Conservation (phyloP, 2,329 filamentous ascomycete species). For the Colletotrichum spinosum region DNA sequence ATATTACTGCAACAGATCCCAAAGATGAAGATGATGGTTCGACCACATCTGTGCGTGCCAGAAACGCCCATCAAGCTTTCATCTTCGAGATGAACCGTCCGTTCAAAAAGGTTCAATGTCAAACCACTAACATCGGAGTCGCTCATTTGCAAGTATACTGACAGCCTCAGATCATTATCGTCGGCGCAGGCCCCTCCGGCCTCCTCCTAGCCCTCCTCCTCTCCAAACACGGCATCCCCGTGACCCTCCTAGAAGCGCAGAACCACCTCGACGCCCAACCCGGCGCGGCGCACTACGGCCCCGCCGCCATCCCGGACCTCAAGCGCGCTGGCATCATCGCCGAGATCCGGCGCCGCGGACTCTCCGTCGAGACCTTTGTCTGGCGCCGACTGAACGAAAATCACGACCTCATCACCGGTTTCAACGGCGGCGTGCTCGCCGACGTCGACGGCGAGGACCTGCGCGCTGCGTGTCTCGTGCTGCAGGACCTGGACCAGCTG, state of each 20-base stretch:
- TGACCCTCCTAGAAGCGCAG: constrained; percentile 67
- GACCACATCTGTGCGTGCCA: no score
- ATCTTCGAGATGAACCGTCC: constrained; percentile 22
- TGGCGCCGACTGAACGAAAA: constrained; percentile 51
- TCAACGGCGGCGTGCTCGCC: constrained; percentile 48
- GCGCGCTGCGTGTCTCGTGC: constrained; percentile 53
- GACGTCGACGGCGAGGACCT: constrained; percentile 54
- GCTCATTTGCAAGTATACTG: neutral
- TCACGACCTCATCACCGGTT: constrained; percentile 49
- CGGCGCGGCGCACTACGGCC: constrained; percentile 71
- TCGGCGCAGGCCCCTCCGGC: constrained; percentile 63
- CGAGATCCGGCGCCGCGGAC: constrained; percentile 50
- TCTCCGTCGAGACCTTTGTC: constrained; percentile 52
- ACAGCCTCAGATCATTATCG: constrained; percentile 47
- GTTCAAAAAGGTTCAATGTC: constrained; percentile 19
- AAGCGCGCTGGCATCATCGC: constrained; percentile 68
- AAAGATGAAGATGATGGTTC: no score
- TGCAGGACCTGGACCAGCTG: constrained; percentile 56
- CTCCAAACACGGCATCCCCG: constrained; percentile 62
- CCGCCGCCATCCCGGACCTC: constrained; percentile 68
- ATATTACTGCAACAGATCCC: no score
- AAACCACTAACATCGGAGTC: neutral
- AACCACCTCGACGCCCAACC: constrained; percentile 68
- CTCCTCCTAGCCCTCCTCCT: constrained; percentile 64
- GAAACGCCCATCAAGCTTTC: no score